Evolutionary conservation across 2,329 filamentous ascomycete species (phyloP).

Genomic region (Septoria linicola): DNA sequence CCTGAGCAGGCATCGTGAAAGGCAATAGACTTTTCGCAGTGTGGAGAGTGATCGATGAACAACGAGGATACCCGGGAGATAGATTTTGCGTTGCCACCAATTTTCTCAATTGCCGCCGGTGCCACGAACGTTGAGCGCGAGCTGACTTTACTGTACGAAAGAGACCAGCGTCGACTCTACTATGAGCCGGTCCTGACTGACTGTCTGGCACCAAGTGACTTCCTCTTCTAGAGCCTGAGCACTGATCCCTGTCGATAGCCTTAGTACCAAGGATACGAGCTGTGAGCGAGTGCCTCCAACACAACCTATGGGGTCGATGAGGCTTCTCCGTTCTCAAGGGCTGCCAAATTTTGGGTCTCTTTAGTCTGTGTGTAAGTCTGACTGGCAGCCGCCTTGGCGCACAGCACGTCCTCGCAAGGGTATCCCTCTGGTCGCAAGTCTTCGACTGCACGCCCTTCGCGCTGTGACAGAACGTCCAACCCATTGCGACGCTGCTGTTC

Average conservation of each 20-base stretch:
- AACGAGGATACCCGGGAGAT: neutral
- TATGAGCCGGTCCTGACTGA: neutral
- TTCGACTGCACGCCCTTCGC: conserved; percentile 31
- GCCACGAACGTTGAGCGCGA: no score
- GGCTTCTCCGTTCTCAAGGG: no score
- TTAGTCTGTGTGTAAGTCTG: neutral
- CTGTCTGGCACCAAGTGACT: no score
- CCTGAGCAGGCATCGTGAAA: neutral
- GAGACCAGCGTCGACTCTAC: no score
- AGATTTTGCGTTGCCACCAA: neutral
- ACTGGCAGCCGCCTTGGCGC: conserved; percentile 17
- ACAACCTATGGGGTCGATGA: neutral
- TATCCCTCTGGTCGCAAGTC: conserved; percentile 35
- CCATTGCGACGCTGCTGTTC: conserved; percentile 36
- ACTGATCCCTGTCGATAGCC: no score
- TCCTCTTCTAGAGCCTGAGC: no score
- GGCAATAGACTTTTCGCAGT: neutral
- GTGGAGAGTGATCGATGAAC: neutral
- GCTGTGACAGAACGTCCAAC: conserved; percentile 31
- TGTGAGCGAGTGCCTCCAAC: no score
- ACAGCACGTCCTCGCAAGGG: conserved; percentile 22
- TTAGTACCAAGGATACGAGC: no score
- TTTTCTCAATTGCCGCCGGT: no score
- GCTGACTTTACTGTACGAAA: no score
- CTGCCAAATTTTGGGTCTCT: no score